These are phyloP conservation scores for Yamadazyma kanchanaburiensis DNA, from an alignment of 1,139 yeast genomes.

Conservation along the genomic window DNA sequence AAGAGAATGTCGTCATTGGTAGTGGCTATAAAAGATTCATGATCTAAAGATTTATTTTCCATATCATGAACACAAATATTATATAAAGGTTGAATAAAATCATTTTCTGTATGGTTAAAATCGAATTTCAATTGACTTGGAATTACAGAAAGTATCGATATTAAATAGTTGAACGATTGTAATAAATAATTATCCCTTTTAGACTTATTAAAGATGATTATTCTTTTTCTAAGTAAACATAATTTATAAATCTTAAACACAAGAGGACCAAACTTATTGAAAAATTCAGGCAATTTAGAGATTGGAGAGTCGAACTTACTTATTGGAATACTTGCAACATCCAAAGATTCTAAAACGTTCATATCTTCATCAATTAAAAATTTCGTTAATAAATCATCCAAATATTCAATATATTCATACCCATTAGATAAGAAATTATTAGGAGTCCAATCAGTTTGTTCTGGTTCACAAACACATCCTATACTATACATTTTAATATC, in stretches of 20 bases:
- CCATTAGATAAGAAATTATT: conserved; percentile 49
- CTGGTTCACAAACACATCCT: conserved; percentile 56
- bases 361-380: conserved; percentile 29
- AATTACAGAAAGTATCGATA: conserved; percentile 35
- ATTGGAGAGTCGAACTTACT: conserved; percentile 7
- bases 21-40: conserved; percentile 37
- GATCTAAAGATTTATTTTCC: conserved; percentile 10
- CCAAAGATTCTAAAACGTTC: conserved; percentile 19
- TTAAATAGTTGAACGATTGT: conserved; percentile 33
- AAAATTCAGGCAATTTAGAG: conserved; percentile 36
- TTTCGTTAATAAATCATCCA: conserved; percentile 39
- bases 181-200: conserved; percentile 20
- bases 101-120: conserved; percentile 8
- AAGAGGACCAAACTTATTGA: conserved; percentile 66
- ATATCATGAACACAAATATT: conserved; percentile 66
- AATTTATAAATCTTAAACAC: conserved; percentile 70
- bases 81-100: conserved; percentile 50
- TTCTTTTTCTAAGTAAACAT: conserved; percentile 57
- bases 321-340: conserved; percentile 3
- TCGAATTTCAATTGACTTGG: conserved; percentile 26
- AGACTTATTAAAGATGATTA: conserved; percentile 52
- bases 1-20: conserved; percentile 71
- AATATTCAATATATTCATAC: conserved; percentile 52
- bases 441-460: conserved; percentile 44
- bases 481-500: conserved; percentile 62